Base-by-base conservation (phyloP, 2,329 filamentous ascomycete genomes). In the Raffaelea ambrosiae region DNA sequence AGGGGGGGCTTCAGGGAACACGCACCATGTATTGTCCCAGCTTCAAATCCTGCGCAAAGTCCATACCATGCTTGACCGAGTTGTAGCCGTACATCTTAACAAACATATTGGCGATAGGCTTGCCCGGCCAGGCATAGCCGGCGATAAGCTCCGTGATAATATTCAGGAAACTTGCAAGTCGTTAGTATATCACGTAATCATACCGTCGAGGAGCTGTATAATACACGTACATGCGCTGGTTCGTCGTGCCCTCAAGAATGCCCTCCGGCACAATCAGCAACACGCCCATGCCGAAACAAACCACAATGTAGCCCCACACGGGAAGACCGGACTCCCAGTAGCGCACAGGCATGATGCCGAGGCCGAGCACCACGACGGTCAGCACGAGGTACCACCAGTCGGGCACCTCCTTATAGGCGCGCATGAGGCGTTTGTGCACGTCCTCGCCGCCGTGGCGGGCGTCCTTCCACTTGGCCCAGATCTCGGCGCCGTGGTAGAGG, bases 401-500 rank as follows among this genome's bases (percentile, higher is more conserved):
- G 0, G 70, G 66, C 1, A 70, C 67, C 56, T 73, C 69, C 3
- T 59, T 58, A 53, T 73, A 75, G 0, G 50, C 53, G 21, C 58
- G 57, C 70, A 75, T 74, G 13, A 74, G 63, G 3, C 66, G 64
- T 40, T 67, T 69, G 55, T 75, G 72, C 5, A 71, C 58, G 51
- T 70, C 67, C 11, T 54, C 51, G 46, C 57, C 51, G 19, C 53
- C 54, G 21, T 49, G 57, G 39, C 67, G 61, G 16, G 58, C 53
- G 44, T 59, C 56, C 46, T 65, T 67, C 48, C 65, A 68, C 54
- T 64, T 67, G 41, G 66, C 66, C 52, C 76, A 66, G 56, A 78
- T 71, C 53, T 77, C 73, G 45, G 69, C 66, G 4, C 73, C 67
- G 55, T 79, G 72, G 58, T 76, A 77, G 1, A 79, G 64, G 18